phyloP scores from a whole-genome alignment of 805 yeast genomes.

The Candida railenensis region DNA sequence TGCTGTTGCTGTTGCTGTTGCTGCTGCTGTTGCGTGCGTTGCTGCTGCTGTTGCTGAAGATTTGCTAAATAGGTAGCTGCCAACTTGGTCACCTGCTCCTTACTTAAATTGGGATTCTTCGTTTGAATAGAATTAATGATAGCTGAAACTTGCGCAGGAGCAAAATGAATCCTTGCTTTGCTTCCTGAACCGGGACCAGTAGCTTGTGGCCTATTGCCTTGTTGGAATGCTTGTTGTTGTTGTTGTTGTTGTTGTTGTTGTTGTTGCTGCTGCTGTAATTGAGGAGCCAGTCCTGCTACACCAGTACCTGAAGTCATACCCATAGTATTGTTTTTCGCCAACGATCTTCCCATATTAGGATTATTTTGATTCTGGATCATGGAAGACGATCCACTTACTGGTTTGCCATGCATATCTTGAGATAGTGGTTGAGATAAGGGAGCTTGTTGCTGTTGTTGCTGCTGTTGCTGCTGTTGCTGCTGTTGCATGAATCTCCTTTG shows the following conservation, averaged over 20 bases:
- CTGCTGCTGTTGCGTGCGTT: slow-evolving; percentile 26
- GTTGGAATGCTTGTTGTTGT: not conserved
- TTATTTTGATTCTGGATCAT: not conserved
- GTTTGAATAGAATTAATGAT: slow-evolving; percentile 62
- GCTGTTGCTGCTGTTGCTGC: slow-evolving; percentile 30
- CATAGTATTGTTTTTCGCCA: not conserved
- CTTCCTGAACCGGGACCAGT: slow-evolving; percentile 9
- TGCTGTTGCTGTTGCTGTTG: slow-evolving; percentile 20
- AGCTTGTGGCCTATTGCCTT: slow-evolving; percentile 10
- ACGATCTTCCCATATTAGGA: not conserved
- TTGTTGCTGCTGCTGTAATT: slow-evolving; percentile 14
- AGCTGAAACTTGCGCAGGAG: slow-evolving; percentile 65
- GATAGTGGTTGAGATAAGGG: not conserved
- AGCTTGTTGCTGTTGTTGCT: slow-evolving; percentile 9
- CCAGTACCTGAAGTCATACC: not conserved
- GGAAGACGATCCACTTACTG: slow-evolving; percentile 3
- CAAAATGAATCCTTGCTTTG: slow-evolving; percentile 43
- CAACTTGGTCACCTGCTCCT: slow-evolving; percentile 62
- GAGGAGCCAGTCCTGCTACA: slow-evolving; percentile 6
- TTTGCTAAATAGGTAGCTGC: slow-evolving; percentile 65
- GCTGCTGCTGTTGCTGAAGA: slow-evolving; percentile 52
- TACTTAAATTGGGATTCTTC: slow-evolving; percentile 62
- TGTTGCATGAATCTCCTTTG: slow-evolving; percentile 49
- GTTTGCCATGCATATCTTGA: slow-evolving; percentile 2
- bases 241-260: slow-evolving; percentile 15